Conservation (phyloP, 495 filamentous ascomycete genomes). For the Bacidia rubella region DNA sequence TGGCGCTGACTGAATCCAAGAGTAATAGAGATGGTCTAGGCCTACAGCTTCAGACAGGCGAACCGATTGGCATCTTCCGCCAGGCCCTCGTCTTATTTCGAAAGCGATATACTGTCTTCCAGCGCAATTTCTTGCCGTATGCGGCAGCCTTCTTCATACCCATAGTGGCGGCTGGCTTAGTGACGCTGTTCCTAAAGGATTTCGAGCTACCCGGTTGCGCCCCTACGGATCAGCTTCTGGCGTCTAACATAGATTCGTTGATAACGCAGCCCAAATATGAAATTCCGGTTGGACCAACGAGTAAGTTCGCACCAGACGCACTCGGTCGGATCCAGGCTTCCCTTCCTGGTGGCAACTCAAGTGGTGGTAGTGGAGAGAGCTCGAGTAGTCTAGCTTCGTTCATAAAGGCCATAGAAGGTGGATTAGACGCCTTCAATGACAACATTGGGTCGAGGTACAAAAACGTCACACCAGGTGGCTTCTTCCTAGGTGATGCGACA, state of each 20-base stretch:
- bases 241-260: slow-evolving; percentile 27
- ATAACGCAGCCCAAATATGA: slow-evolving; percentile 26
- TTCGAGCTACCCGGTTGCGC: slow-evolving; percentile 45
- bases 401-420: slow-evolving; percentile 45
- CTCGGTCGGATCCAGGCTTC: slow-evolving; percentile 29
- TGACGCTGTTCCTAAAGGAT: slow-evolving; percentile 53
- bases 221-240: slow-evolving; percentile 28
- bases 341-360: slow-evolving; percentile 20
- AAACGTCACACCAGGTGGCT: slow-evolving; percentile 60
- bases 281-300: slow-evolving; percentile 49
- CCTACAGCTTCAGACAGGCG: slow-evolving; percentile 53
- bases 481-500: slow-evolving; percentile 50
- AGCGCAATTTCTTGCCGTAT: slow-evolving; percentile 62
- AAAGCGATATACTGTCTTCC: slow-evolving; percentile 65
- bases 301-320: slow-evolving; percentile 28
- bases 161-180: slow-evolving; percentile 58
- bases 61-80: slow-evolving; percentile 43
- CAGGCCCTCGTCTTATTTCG: slow-evolving; percentile 63
- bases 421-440: slow-evolving; percentile 49
- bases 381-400: slow-evolving; percentile 13
- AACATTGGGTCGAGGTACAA: slow-evolving; percentile 46
- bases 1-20: slow-evolving; percentile 9
- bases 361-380: slow-evolving; percentile 8
- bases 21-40: slow-evolving; percentile 5
- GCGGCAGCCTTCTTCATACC: slow-evolving; percentile 59